Conservation (phyloP, 768 basidiomycete species). For the Termitomyces sp. region DNA sequence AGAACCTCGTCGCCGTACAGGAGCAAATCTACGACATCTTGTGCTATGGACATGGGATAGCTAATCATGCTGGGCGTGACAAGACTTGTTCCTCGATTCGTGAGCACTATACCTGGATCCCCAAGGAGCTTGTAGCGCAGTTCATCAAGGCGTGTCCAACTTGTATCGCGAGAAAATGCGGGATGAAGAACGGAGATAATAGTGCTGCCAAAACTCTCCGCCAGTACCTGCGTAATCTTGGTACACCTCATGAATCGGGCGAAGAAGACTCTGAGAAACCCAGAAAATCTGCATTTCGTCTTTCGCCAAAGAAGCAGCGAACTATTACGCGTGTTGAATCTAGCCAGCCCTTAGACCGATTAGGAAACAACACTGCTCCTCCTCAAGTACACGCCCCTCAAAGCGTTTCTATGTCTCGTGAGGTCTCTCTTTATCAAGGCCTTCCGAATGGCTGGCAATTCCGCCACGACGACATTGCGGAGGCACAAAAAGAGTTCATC, state of each 20-base stretch:
- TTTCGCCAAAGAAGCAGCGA: not conserved
- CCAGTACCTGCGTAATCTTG: conserved; percentile 7
- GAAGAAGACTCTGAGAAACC: not conserved
- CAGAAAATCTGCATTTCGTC: not conserved
- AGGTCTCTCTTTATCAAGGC: conserved; percentile 43
- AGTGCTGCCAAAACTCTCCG: conserved; percentile 13
- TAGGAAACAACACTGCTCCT: conserved; percentile 9
- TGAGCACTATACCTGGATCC: conserved; percentile 76
- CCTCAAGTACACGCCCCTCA: conserved; percentile 8
- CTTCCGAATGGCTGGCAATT: conserved; percentile 48
- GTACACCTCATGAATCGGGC: not conserved
- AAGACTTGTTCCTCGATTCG: conserved; percentile 68
- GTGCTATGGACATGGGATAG: conserved; percentile 64
- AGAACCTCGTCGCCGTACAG: conserved; percentile 68
- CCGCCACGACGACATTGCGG: conserved; percentile 32
- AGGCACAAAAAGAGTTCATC: conserved; percentile 21
- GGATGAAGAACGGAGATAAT: conserved; percentile 18
- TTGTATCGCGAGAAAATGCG: conserved; percentile 49
- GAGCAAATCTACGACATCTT: conserved; percentile 79
- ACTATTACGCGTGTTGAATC: not conserved
- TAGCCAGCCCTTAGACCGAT: conserved; percentile 4
- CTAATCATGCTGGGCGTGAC: conserved; percentile 74
- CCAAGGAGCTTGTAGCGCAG: conserved; percentile 76
- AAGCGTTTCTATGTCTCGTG: conserved; percentile 36
- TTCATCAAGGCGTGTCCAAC: conserved; percentile 82